A percentile compares a stretch with the other conserved stretches of the same genome.
phyloP scores from a whole-genome alignment of 352 stramenopile species.

The Pythium rishiriense region DNA sequence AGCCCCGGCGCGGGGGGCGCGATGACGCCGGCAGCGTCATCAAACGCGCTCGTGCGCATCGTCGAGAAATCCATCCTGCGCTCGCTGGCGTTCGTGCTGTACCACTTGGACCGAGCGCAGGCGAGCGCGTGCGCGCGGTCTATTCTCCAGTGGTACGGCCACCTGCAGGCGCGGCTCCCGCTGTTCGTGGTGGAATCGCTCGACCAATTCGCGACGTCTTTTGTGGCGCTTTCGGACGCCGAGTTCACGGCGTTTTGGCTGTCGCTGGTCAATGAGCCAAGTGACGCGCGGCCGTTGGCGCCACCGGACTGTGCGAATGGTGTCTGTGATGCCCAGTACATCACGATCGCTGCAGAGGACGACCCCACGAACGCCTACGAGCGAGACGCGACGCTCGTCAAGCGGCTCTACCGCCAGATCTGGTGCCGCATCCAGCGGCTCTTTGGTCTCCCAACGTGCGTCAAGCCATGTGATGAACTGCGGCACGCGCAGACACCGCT shows the following conservation, averaged over 20 bases:
- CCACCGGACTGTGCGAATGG: too few species aligned
- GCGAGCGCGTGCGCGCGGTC: conserved; percentile 59
- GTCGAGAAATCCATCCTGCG: conserved; percentile 66
- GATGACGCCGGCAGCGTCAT: conserved; percentile 20
- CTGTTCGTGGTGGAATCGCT: conserved; percentile 34
- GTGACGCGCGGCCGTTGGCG: neutral
- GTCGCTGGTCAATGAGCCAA: conserved; percentile 47
- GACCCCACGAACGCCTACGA: neutral
- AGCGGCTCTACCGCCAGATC: conserved; percentile 53
- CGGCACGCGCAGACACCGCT: conserved; percentile 64
- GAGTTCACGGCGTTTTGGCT: conserved; percentile 71
- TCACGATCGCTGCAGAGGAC: neutral
- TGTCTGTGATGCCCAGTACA: neutral
- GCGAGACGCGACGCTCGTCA: conserved; percentile 34
- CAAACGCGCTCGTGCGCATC: conserved; percentile 46
- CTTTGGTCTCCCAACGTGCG: conserved; percentile 32
- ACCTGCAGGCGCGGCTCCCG: conserved; percentile 60
- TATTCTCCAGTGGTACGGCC: conserved; percentile 62
- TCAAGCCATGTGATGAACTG: neutral
- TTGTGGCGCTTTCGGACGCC: conserved; percentile 61
- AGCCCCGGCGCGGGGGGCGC: conserved; percentile 3
- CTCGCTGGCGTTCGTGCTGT: conserved; percentile 67
- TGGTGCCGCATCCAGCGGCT: conserved; percentile 48
- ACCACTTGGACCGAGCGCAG: conserved; percentile 55
- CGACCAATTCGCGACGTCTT: conserved; percentile 53